Base-by-base conservation (phyloP, 768 basidiomycete genomes). In the Panaeolus papilionaceus region DNA sequence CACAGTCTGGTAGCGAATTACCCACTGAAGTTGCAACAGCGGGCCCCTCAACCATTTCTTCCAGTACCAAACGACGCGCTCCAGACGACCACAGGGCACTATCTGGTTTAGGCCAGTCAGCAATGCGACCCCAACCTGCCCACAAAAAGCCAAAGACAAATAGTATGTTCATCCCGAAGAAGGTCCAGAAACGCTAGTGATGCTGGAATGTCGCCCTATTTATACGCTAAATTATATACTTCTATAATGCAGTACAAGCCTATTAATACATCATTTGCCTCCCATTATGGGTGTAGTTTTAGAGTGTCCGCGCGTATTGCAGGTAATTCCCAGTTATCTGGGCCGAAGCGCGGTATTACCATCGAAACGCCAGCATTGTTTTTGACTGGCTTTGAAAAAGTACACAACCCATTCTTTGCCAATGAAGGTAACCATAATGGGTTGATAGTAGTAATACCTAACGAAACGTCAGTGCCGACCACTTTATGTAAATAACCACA, bases 261-360 rank as follows among this genome's bases (percentile, higher is more conserved):
- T 61, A 67, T 61, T 61, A 71, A 49, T 64, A 64, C 71, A 58
- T 65, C 61, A 69, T 33, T 33, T 33, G 45, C 47, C 66, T 62
- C 66, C 67, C 63, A 42, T 66, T 66, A 61, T 23, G 12, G 54
- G 14, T 37, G 16, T 58, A 37, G 26, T 37, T 58, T 58, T 64
- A 71, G 64, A 18, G 64, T 64, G 38, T 78, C 79, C 26, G 80
- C 83, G 71, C 82, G 84, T 8, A 95, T 82, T 2, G 94, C 86
- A 38, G 96, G 94, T 66, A 99, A 78, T 76, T 97, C 94, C 90
- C 96, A 96, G 7, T 88, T 88, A 38, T 91, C 88, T 44, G 90
- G 90, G 10, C 95, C 95, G 76, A 96, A 98, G 64, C 86, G 88
- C 0, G 97, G 97, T 61, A 91, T 88, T 10, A 90, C 87, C 85